Evolutionary conservation across 164 flowering plant species (phyloP).

Genomic region (Chimonanthus praecox): DNA sequence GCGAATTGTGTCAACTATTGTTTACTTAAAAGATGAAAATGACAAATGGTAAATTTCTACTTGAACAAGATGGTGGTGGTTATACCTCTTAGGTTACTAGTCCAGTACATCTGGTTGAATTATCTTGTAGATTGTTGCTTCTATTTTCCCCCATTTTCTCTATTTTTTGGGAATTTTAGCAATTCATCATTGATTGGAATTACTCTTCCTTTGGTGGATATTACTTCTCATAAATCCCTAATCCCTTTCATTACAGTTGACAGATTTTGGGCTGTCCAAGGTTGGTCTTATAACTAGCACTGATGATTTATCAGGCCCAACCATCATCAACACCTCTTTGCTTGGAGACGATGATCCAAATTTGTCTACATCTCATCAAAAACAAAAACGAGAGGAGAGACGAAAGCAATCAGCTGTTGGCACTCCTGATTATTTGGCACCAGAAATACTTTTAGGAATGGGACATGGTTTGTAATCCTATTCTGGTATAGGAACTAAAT

Average conservation of each 20-base stretch:
- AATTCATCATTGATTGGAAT: not conserved
- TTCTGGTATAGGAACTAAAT: not conserved
- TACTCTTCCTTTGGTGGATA: not conserved
- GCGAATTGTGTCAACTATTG: too few relatives aligned
- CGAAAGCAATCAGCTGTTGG: constrained; percentile 89
- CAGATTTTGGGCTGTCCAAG: constrained; percentile 99
- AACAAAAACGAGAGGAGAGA: constrained; percentile 51
- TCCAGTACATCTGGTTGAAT: too few relatives aligned
- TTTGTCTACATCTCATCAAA: constrained; percentile 21
- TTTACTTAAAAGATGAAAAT: too few relatives aligned
- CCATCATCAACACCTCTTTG: constrained; percentile 33
- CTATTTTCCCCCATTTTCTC: not conserved
- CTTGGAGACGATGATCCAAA: constrained; percentile 52
- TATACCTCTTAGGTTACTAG: too few relatives aligned
- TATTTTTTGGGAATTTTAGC: not conserved
- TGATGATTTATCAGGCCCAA: constrained; percentile 82
- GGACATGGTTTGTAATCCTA: constrained; percentile 68
- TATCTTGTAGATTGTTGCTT: not conserved
- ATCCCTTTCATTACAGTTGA: constrained; percentile 78
- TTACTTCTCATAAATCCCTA: constrained; percentile 32
- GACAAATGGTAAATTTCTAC: too few relatives aligned
- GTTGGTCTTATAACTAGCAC: constrained; percentile 98
- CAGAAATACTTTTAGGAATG: constrained; percentile 98
- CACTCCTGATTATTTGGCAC: constrained; percentile 99
- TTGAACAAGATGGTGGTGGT: too few relatives aligned